Evolutionary conservation across 2,329 filamentous ascomycete species (phyloP).

Genomic region (Aurifilum marmelostoma): DNA sequence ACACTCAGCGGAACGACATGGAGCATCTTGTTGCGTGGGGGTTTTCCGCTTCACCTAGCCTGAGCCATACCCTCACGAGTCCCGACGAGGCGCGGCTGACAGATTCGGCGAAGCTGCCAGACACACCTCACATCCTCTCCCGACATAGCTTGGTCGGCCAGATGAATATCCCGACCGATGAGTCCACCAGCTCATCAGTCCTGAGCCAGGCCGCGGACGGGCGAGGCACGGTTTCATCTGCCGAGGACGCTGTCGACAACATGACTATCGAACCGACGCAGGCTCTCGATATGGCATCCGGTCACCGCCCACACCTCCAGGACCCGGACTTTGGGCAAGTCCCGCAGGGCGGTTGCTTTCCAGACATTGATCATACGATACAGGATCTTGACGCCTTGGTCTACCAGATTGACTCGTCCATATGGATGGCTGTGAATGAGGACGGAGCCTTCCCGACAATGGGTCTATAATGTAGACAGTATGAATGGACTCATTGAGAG

Average conservation of each 20-base stretch:
- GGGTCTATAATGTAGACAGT: not conserved
- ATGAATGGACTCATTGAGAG: not conserved
- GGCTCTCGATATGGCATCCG: not conserved
- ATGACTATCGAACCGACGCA: not conserved
- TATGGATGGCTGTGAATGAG: conserved; percentile 31
- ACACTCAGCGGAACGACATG: not conserved
- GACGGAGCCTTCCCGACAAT: conserved; percentile 20
- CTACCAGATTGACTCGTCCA: not conserved
- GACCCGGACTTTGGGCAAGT: not conserved
- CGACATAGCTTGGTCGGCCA: not conserved
- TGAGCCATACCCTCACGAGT: not conserved
- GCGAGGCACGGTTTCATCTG: not conserved
- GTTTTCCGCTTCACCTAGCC: not conserved
- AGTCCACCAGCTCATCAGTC: not conserved
- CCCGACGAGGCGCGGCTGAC: not conserved
- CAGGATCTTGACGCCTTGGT: not conserved
- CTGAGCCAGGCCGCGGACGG: not conserved
- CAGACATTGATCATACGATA: not conserved
- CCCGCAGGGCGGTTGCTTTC: not conserved
- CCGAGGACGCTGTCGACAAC: not conserved
- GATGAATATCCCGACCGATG: not conserved
- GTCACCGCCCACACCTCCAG: not conserved
- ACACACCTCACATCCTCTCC: not conserved
- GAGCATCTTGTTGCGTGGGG: not conserved
- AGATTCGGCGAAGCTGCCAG: not conserved